Base-by-base conservation (phyloP, 2,329 filamentous ascomycete genomes). In the Ascochyta lentis region DNA sequence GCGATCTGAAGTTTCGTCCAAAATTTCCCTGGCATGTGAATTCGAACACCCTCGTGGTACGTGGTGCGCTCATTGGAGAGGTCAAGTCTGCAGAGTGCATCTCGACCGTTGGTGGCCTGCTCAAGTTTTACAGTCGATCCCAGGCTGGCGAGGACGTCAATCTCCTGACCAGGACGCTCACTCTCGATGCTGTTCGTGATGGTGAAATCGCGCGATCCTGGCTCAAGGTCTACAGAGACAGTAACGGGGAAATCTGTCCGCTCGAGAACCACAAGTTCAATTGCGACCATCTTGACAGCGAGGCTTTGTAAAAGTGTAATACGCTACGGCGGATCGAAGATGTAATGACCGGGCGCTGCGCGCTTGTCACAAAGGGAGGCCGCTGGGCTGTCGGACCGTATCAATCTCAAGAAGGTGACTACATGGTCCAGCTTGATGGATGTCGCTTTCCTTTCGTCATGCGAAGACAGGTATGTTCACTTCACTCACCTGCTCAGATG, bases 371-470 rank as follows among this genome's bases (percentile, higher is more conserved):
- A 12, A 16, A 4, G 9, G 27, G 37, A 5, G 43, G 43, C 2
- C 43, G 19, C 22, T 46, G 43, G 43, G 31, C 31, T 37, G 43
- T 46, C 7, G 31, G 43, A 16, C 43, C 43, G 22, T 4, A 27
- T 3, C 13, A 8, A 2, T 16, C 22, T 4, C 4, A 27, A 12
- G 15, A 37, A 13, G 31, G 22, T 15, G 43, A 46, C 22, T 35
- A 3, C 22, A 27, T 46, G 31, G 31, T 46, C 3, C 43, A 13
- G 22, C 31, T 46, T n/a, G 43, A 46, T 37, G 43, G 43, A 12
- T 37, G 43, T 26, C 43, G 43, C 22, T 46, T 46, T 19, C 31
- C 43, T 23, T 46, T 46, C 13, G 33, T 46, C 22, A 46, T 46
- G 31, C 43, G 33, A 26, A 13, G 12, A 37, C 43, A 46, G 43